Conservation (phyloP, 1,284 basidiomycete genomes). For the Laetiporus sulphureus region DNA sequence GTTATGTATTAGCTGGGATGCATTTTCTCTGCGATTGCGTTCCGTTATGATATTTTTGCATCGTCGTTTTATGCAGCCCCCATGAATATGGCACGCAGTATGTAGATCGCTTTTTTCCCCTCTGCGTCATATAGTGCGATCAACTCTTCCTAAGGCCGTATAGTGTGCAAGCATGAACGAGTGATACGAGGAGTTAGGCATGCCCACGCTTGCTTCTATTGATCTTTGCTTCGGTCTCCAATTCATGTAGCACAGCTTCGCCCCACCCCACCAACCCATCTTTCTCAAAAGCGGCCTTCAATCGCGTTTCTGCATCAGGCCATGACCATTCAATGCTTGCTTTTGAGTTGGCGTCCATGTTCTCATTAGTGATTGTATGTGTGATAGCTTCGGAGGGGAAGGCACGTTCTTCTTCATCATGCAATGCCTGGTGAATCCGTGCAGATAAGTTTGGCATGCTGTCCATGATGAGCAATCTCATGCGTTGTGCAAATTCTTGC, state of each 20-base stretch:
- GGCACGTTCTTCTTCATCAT: constrained; percentile 27
- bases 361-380: constrained; percentile 7
- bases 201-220: constrained; percentile 35
- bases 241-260: constrained; percentile 40
- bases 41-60: constrained; percentile 7
- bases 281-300: constrained; percentile 46
- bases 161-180: no score
- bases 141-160: no score
- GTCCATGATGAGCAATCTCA: constrained; percentile 38
- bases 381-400: no score
- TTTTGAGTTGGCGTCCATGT: constrained; percentile 2
- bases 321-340: constrained; percentile 34
- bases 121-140: no score
- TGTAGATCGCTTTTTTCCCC: background rate
- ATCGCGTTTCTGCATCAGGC: constrained; percentile 42
- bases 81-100: constrained; percentile 12
- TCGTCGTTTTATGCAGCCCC: constrained; percentile 10
- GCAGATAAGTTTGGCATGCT: constrained; percentile 42
- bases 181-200: no score
- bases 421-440: constrained; percentile 41
- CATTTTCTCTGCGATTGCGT: background rate
- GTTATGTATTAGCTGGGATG: constrained; percentile 6
- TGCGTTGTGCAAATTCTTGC: constrained; percentile 45
- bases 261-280: constrained; percentile 50
- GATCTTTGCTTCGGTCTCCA: constrained; percentile 45